Conservation (phyloP, 1,284 basidiomycete species). For the Sporisorium exsertum region DNA sequence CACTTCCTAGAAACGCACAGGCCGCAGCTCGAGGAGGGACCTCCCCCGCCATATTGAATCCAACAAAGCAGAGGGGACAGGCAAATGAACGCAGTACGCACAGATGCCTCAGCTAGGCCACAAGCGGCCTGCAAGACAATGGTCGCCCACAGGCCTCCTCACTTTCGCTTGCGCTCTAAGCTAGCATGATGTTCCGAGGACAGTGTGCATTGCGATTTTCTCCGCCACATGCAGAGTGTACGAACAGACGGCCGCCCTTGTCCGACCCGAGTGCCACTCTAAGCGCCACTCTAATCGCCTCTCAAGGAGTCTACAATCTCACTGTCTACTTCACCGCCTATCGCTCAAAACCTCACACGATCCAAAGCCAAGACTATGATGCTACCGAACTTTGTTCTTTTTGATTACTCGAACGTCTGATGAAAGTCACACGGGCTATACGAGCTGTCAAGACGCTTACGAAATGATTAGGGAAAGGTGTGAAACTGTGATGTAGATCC, state of each 20-base stretch:
- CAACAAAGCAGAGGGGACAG: neutral
- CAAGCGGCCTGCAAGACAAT: neutral
- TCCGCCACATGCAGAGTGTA: neutral
- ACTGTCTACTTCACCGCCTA: no score
- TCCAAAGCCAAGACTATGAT: neutral
- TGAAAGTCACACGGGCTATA: neutral
- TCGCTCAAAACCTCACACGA: neutral
- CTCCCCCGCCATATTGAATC: no score
- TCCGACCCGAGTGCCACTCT: neutral
- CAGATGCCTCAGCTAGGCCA: neutral
- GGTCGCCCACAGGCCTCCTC: neutral
- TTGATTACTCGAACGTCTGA: conserved; percentile 12
- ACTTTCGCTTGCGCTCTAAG: neutral
- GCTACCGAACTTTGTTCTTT: conserved; percentile 9
- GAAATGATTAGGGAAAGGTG: neutral
- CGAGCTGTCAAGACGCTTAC: conserved; percentile 2
- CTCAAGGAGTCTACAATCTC: no score
- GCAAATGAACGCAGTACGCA: neutral
- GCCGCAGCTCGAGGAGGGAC: no score
- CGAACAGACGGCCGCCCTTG: neutral
- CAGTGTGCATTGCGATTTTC: no score
- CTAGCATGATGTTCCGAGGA: neutral
- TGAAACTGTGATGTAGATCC: neutral
- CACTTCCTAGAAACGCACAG: neutral
- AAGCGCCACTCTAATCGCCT: neutral